phyloP scores from a whole-genome alignment of 768 basidiomycete species.

The Mycena vitilis region DNA sequence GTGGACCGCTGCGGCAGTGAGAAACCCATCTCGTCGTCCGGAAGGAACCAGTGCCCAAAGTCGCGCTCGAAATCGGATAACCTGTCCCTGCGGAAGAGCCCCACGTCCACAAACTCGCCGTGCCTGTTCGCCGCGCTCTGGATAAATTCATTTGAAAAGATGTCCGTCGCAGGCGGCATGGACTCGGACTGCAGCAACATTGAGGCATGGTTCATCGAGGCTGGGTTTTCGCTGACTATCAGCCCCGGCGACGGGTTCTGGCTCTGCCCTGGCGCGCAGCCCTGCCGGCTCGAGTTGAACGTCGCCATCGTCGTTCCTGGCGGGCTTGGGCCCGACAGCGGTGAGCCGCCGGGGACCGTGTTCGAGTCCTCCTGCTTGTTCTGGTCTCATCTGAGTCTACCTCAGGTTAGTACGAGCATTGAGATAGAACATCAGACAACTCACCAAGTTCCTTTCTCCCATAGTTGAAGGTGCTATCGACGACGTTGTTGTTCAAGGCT shows the following conservation, averaged over 20 bases:
- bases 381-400: slow-evolving; percentile 41
- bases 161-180: slow-evolving; percentile 20
- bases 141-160: slow-evolving; percentile 58
- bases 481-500: too few species aligned
- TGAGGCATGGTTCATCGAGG: slow-evolving; percentile 33
- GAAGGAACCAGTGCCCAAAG: slow-evolving; percentile 70
- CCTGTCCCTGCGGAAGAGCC: slow-evolving; percentile 57
- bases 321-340: slow-evolving; percentile 41
- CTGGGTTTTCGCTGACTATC: slow-evolving; percentile 39
- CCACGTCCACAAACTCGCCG: slow-evolving; percentile 53
- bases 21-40: too few species aligned
- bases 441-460: too few species aligned
- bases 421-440: too few species aligned
- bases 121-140: slow-evolving; percentile 52
- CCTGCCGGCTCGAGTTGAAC: slow-evolving; percentile 38
- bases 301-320: slow-evolving; percentile 46
- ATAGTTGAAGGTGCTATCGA: too few species aligned
- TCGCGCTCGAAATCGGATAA: slow-evolving; percentile 77
- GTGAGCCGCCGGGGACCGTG: slow-evolving; percentile 49
- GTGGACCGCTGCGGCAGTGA: too few species aligned
- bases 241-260: slow-evolving; percentile 43
- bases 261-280: slow-evolving; percentile 32
- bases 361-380: slow-evolving; percentile 48
- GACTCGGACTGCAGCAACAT: slow-evolving; percentile 31
- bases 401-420: too few species aligned